Base-by-base conservation (phyloP, 805 yeast genomes). In the Metschnikowia shivogae region DNA sequence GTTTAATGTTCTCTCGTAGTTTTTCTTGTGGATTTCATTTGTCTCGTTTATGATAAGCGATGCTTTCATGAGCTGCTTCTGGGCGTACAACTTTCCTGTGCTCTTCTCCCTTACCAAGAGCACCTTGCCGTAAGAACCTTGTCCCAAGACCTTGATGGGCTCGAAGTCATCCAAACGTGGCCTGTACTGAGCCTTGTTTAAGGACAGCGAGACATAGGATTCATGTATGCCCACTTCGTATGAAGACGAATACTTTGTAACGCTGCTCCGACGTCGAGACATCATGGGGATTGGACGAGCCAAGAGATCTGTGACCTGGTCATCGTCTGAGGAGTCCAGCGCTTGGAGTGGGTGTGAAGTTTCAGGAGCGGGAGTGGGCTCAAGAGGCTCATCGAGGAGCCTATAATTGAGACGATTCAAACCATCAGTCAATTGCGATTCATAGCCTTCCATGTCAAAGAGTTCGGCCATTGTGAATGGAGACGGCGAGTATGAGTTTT, bases 71-170 rank as follows among this genome's bases (percentile, higher is more conserved):
- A 89, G 67, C 55, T 89, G 95, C 59, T 89, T 89, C 72, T 87
- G 93, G 0, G 97, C 97, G 64, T 78, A 89, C 9, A 89, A 64
- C 52, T 77, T 76, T 0, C 83, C 83, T 0, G 86, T 77, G 19
- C 65, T 50, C 42, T 62, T 70, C 58, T 89, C 89, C 40, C 80
- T 78, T 1, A 89, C 96, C 19, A 89, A 66, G 7, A 86, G 66
- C 3, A 89, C 97, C 59, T 86, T 88, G 3, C 97, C 96, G 54
- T 86, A 89, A 2, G 96, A 89, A 3, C 97, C 97, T 42, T 82
- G 77, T 0, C 97, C 97, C 5, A 89, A 68, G 0, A 88, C 93
- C 53, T 80, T 84, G 6, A 89, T 63, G 2, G 86, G 85, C 54
- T 77, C 81, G 56, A 89, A 89, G 58, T 89, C 95, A n/a, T 58